Evolutionary conservation across 2,329 filamentous ascomycete species (phyloP).

Genomic region (Diaporthe humulicola): DNA sequence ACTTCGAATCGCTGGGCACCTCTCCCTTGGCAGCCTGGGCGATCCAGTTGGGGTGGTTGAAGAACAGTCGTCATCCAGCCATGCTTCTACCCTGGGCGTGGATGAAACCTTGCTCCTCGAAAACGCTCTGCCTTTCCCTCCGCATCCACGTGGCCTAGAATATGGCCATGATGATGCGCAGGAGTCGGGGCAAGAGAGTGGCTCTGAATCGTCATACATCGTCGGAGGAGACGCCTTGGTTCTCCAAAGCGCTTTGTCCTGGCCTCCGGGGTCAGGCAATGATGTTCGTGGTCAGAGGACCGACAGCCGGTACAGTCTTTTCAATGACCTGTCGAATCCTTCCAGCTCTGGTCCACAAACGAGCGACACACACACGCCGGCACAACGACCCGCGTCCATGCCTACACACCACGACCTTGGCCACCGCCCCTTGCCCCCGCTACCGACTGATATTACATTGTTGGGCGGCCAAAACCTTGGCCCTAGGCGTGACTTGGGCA

Average conservation of each 20-base stretch:
- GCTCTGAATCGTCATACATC: neutral
- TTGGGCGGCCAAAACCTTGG: no score
- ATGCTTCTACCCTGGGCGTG: neutral
- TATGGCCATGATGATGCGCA: no score
- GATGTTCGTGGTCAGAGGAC: neutral
- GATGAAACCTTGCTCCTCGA: neutral
- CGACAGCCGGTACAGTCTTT: neutral
- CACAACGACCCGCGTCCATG: no score
- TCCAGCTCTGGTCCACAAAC: neutral
- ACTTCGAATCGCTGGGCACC: neutral
- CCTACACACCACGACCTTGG: neutral
- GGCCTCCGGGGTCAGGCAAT: neutral
- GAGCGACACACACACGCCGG: neutral
- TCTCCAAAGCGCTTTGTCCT: neutral
- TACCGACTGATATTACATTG: neutral
- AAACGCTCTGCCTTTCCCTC: neutral
- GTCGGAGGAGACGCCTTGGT: neutral
- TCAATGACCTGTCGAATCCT: neutral
- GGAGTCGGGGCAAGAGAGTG: neutral
- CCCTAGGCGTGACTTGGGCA: no score
- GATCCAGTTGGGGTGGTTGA: neutral
- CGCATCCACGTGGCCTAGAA: rapidly evolving
- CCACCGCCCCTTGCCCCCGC: neutral
- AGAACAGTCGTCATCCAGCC: neutral
- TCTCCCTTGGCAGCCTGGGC: neutral